Evolutionary conservation across 2,329 filamentous ascomycete species (phyloP).

Genomic region (Cryphonectria radicalis): DNA sequence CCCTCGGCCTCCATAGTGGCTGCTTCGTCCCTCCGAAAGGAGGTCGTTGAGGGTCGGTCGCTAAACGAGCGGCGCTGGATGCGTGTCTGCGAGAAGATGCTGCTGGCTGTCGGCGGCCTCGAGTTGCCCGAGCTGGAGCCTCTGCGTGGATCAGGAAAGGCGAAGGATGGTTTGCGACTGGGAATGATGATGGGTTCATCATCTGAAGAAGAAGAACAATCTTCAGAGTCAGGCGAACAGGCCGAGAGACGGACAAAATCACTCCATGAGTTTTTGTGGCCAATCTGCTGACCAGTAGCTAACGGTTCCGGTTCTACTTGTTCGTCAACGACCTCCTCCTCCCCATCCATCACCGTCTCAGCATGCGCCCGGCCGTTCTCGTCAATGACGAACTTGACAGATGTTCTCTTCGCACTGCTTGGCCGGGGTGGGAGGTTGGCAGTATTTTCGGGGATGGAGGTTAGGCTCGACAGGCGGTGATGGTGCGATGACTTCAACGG

Average conservation of each 20-base stretch:
- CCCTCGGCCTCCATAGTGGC: conserved; percentile 25
- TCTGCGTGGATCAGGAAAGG: conserved; percentile 54
- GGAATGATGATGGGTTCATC: conserved; percentile 69
- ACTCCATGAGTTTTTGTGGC: conserved; percentile 16
- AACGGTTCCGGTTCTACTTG: conserved; percentile 33
- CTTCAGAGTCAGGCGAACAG: conserved; percentile 31
- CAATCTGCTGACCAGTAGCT: conserved; percentile 4
- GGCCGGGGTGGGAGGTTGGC: conserved; percentile 47
- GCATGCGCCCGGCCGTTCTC: conserved; percentile 62
- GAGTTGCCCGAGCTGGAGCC: conserved; percentile 21
- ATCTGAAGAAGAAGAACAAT: conserved; percentile 62
- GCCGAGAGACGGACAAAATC: not conserved
- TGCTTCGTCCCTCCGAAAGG: conserved; percentile 5
- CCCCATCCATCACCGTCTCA: conserved; percentile 52
- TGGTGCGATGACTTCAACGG: conserved; percentile 53
- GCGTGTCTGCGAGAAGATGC: conserved; percentile 22
- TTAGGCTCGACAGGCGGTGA: conserved; percentile 54
- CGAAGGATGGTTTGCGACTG: conserved; percentile 63
- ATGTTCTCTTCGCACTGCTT: conserved; percentile 45
- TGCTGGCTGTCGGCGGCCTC: conserved; percentile 27
- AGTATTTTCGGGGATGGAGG: conserved; percentile 59
- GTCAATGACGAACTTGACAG: conserved; percentile 67
- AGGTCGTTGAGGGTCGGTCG: conserved; percentile 15
- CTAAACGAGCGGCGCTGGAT: conserved; percentile 21
- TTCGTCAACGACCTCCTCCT: conserved; percentile 34